Conservation (phyloP, 2,329 filamentous ascomycete genomes). For the Purpureocillium lavendulum region DNA sequence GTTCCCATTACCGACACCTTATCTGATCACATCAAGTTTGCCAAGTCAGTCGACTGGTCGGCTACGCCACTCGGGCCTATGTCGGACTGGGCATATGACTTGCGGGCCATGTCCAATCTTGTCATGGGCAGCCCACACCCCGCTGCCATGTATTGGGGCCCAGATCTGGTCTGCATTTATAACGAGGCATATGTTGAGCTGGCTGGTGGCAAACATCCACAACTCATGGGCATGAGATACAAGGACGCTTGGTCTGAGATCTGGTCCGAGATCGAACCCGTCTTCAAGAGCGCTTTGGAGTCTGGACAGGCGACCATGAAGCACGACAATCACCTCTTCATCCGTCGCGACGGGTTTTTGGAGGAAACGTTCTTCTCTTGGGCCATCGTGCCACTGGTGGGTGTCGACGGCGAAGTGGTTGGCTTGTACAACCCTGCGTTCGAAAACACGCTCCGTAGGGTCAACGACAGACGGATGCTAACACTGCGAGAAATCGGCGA, state of each 20-base stretch:
- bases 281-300: constrained; percentile 58
- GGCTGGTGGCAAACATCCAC: constrained; percentile 69
- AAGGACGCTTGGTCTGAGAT: constrained; percentile 64
- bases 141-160: constrained; percentile 72
- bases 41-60: constrained; percentile 64
- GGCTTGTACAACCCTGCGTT: constrained; percentile 75
- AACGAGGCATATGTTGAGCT: constrained; percentile 66
- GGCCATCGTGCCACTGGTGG: constrained; percentile 72
- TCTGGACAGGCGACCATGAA: constrained; percentile 78
- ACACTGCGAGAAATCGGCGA: constrained; percentile 72
- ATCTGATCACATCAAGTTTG: constrained; percentile 64
- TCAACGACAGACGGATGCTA: constrained; percentile 73
- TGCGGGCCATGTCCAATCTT: constrained; percentile 72
- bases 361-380: constrained; percentile 81
- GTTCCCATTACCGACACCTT: constrained; percentile 55
- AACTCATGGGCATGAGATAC: constrained; percentile 66
- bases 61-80: constrained; percentile 68
- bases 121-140: constrained; percentile 74
- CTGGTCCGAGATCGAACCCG: constrained; percentile 60
- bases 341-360: constrained; percentile 58
- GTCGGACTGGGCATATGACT: constrained; percentile 60
- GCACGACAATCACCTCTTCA: constrained; percentile 70
- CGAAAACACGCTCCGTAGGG: constrained; percentile 70
- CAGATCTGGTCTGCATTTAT: constrained; percentile 59
- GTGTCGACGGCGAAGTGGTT: constrained; percentile 63